Conservation (phyloP, 805 yeast species). For the Suhomyces kilbournensis region DNA sequence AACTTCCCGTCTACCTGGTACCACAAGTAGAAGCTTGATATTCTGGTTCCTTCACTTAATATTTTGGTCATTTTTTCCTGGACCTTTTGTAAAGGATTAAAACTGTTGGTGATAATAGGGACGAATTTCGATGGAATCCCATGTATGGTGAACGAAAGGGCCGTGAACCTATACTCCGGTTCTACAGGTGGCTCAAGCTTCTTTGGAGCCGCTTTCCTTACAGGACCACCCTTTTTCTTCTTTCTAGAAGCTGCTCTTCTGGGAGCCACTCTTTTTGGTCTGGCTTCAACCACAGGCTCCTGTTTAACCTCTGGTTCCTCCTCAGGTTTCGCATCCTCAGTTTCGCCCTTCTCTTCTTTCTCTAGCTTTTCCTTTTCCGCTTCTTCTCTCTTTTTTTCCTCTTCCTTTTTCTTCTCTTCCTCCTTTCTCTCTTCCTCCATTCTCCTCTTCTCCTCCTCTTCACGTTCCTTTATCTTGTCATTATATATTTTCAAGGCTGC, state of each 20-base stretch:
- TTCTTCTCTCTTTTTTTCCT: conserved; percentile 21
- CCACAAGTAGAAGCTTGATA: conserved; percentile 70
- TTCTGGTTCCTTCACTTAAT: conserved; percentile 56
- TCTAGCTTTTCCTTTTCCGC: conserved; percentile 14
- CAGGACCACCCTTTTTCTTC: conserved; percentile 12
- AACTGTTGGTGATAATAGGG: conserved; percentile 65
- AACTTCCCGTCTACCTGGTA: conserved; percentile 75
- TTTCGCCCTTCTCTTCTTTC: conserved; percentile 9
- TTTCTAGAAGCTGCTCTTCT: conserved; percentile 3
- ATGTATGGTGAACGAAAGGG: conserved; percentile 62
- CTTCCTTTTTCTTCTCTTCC: conserved; percentile 16
- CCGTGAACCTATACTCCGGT: conserved; percentile 51
- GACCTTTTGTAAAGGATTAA: conserved; percentile 54
- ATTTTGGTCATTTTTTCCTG: conserved; percentile 59
- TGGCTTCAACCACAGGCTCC: background rate
- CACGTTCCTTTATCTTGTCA: conserved; percentile 24
- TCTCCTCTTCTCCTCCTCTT: conserved; percentile 20
- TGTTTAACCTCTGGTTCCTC: background rate
- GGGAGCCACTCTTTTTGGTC: conserved; percentile 8
- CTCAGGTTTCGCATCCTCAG: conserved; percentile 6
- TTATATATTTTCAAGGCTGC: conserved; percentile 28
- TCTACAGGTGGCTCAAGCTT: conserved; percentile 32
- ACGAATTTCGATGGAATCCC: conserved; percentile 65
- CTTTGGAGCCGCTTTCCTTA: conserved; percentile 15
- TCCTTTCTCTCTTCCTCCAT: conserved; percentile 26